Evolutionary conservation across 768 basidiomycete species (phyloP), one percentile per base, ranked within the genome.

Genomic region (Ramaria sp.): DNA sequence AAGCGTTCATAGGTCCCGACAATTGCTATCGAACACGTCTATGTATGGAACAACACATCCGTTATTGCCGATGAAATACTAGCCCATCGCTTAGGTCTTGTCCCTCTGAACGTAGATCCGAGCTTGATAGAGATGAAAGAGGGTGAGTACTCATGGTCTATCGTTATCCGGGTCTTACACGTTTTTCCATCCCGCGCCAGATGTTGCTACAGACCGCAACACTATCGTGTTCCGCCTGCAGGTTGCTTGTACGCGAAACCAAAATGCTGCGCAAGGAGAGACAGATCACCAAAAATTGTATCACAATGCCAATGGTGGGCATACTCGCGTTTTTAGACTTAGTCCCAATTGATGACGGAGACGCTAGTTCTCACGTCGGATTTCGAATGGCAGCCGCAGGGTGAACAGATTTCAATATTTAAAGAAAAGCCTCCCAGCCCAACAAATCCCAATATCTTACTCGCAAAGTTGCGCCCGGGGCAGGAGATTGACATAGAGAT

Each of bases 11-110:
- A 94, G 92, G 88, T 97, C 0, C 96, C 95, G 0, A 87, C 90
- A 1, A 73, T 98, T 25, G 88, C 86, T 41, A 84, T 97, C 50
- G 96, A 98, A 64, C 74, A 85, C 58, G 89, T 89, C 5, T 98
- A 90, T 66, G 74, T 93, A 1, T 97, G 85, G 82, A 84, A 95
- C 70, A 99, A 99, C 70, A 98, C 91, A 0, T 83, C 83, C 2
- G 87, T 98, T 60, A 81, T 99, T 51, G 88, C 82, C 39, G 95
- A 98, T 67, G 96, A 99, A 67, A 83, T 99, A 2, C 74, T 99
- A 20, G 77, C 92, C 3, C 92, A 95, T 37, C 80, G 96, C n/a
- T 65, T 99, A 3, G 96, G 96, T 3, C 76, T 98, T 24, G 73
- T 98, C 9, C 96, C 96, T 6, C 73, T 99, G 36, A 83, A 88